Evolutionary conservation across 306 rosid species (phyloP).

Genomic region (Vachellia collinsii): DNA sequence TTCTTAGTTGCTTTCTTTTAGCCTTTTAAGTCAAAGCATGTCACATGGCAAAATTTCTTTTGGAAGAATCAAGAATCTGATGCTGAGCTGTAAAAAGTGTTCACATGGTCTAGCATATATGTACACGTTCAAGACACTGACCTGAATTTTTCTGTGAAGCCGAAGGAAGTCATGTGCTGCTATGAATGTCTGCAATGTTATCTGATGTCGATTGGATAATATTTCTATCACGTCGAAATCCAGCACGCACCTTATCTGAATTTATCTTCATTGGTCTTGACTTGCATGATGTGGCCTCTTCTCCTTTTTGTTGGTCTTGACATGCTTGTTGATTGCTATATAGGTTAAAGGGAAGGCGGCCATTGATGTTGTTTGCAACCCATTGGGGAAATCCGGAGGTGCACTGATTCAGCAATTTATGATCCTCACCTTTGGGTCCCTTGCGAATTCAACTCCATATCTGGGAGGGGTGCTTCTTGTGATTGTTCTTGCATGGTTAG

Average conservation of each 20-base stretch:
- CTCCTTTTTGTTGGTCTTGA: background rate
- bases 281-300: slow-evolving; percentile 23
- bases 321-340: slow-evolving; percentile 38
- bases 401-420: slow-evolving; percentile 97
- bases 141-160: background rate
- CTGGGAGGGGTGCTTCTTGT: slow-evolving; percentile 87
- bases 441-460: slow-evolving; percentile 95
- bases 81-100: background rate
- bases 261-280: slow-evolving; percentile 23
- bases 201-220: background rate
- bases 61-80: background rate
- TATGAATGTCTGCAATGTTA: background rate
- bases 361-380: slow-evolving; percentile 98
- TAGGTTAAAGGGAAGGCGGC: slow-evolving; percentile 99
- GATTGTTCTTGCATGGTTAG: slow-evolving; percentile 86
- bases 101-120: background rate
- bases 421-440: slow-evolving; percentile 92
- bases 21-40: background rate
- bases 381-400: slow-evolving; percentile 97
- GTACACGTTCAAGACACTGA: too few relatives aligned
- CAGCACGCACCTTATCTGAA: background rate
- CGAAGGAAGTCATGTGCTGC: background rate
- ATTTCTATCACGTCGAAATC: background rate
- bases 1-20: background rate
- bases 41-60: background rate